Evolutionary conservation across 208 protist species (phyloP).

Genomic region (Crithidia thermophila): DNA sequence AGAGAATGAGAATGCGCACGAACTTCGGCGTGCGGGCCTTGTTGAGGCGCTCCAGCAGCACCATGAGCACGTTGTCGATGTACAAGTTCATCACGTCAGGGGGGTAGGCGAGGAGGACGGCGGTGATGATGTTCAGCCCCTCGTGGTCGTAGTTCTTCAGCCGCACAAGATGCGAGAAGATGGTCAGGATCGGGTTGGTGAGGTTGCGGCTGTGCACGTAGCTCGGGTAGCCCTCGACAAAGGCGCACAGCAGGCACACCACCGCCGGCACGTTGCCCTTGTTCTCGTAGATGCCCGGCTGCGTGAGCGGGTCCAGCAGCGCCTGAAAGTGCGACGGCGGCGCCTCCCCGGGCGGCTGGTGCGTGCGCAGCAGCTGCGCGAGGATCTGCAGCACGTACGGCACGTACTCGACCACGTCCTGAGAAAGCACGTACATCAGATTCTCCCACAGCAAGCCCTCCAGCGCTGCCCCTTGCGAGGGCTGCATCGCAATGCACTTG

Average conservation of each 20-base stretch:
- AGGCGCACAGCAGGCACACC: conserved; percentile 76
- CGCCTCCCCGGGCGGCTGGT: conserved; percentile 22
- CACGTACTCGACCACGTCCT: conserved; percentile 95
- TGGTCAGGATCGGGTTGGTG: conserved; percentile 63
- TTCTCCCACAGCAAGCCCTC: conserved; percentile 87
- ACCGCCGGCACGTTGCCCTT: conserved; percentile 83
- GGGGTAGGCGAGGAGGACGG: conserved; percentile 81
- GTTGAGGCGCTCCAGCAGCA: conserved; percentile 78
- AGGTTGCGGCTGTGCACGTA: conserved; percentile 61
- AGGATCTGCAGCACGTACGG: conserved; percentile 97
- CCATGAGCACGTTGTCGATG: conserved; percentile 58
- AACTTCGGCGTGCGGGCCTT: conserved; percentile 86
- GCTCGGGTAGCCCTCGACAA: conserved; percentile 69
- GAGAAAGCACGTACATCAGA: conserved; percentile 85
- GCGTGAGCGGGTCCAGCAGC: conserved; percentile 67
- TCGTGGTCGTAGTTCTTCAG: conserved; percentile 92
- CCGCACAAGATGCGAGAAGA: conserved; percentile 72
- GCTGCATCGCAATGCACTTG: conserved; percentile 78
- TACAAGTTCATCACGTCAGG: conserved; percentile 57
- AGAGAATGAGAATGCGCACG: conserved; percentile 89
- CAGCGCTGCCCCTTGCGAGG: conserved; percentile 51
- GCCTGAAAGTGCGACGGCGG: conserved; percentile 49
- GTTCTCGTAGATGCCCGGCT: conserved; percentile 65
- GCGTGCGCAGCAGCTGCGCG: conserved; percentile 92
- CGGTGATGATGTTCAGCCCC: conserved; percentile 85